A percentile compares a stretch with the other conserved stretches of the same genome.
Conservation (phyloP, 257 asterid genomes). For the Solanum commersonii region DNA sequence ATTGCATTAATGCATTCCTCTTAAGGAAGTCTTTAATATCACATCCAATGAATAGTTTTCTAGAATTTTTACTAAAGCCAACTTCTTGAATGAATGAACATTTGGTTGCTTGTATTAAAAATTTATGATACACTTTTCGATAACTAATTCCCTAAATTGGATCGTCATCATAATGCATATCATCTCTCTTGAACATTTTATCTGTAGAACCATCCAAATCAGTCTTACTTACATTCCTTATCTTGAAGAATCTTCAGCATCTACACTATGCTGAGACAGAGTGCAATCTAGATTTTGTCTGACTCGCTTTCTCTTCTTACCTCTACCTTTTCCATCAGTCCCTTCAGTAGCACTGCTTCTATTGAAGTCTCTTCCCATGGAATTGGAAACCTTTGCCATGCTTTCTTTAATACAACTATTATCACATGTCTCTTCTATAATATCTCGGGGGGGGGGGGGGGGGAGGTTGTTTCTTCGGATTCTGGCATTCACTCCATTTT, state of each 20-base stretch:
- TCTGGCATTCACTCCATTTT: neutral
- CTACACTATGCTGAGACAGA: too few relatives aligned
- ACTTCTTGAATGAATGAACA: conserved; percentile 21
- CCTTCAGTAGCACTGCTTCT: too few relatives aligned
- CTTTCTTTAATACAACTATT: too few relatives aligned
- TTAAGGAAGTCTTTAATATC: conserved; percentile 32
- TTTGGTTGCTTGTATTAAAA: neutral
- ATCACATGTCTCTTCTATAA: too few relatives aligned
- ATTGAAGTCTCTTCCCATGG: too few relatives aligned
- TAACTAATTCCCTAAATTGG: conserved; percentile 31
- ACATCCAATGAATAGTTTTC: conserved; percentile 25
- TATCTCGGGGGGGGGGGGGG: too few relatives aligned
- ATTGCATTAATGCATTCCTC: conserved; percentile 33
- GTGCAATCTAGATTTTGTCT: too few relatives aligned
- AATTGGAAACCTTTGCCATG: too few relatives aligned
- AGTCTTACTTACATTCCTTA: conserved; percentile 38
- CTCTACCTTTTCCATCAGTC: too few relatives aligned
- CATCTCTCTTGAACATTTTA: conserved; percentile 60
- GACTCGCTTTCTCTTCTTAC: too few relatives aligned
- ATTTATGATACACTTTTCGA: neutral
- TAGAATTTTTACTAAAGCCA: conserved; percentile 9
- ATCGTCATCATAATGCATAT: conserved; percentile 32
- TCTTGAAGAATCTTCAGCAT: neutral
- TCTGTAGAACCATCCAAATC: conserved; percentile 42
- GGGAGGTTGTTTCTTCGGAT: neutral